Base-by-base conservation (phyloP, 768 basidiomycete species). In the Lepiota brunneoincarnata region DNA sequence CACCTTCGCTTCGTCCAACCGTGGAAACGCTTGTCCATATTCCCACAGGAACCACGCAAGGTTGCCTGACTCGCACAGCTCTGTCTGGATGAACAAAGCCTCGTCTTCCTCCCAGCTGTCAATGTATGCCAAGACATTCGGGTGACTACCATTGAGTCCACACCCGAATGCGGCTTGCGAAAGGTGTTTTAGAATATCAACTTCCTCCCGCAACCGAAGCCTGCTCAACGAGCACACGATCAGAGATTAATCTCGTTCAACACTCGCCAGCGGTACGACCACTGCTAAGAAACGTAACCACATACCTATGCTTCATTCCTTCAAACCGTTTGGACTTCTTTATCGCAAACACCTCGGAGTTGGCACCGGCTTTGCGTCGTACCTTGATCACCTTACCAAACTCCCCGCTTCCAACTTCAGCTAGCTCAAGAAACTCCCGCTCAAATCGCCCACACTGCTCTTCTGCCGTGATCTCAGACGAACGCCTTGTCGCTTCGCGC, bases 91-190 rank as follows among this genome's bases (percentile, higher is more conserved):
- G 71, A 81, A 98, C 21, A 98, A 74, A 45, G 82, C 79, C 47
- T 91, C 86, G 49, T 87, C 83, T 67, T 97, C 87, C 70, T 99
- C 97, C 97, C 97, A 98, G 58, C 92, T 94, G 71, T 97, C 93
- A 56, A 93, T 77, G 63, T 94, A 96, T 15, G 80, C 80, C 31
- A 99, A 78, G 14, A 98, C 86, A 69, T 97, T 93, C 0, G 89
- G 82, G 69, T 93, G 89, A 20, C 75, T 64, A 49, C 68, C 67
- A 23, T 62, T 68, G 26, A 69, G 74, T 61, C 68, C 68, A 54
- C 71, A 69, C n/a, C 67, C 68, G 51, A 69, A 71, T 5, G 75
- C 72, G 46, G 69, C 68, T 55, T 68, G 62, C 40, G 75, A 73
- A 50, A 98, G 82, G 64, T 90, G 87, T 57, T 88, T 84, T 37